Conservation (phyloP, 768 basidiomycete genomes). For the Fomitopsis pulvina region DNA sequence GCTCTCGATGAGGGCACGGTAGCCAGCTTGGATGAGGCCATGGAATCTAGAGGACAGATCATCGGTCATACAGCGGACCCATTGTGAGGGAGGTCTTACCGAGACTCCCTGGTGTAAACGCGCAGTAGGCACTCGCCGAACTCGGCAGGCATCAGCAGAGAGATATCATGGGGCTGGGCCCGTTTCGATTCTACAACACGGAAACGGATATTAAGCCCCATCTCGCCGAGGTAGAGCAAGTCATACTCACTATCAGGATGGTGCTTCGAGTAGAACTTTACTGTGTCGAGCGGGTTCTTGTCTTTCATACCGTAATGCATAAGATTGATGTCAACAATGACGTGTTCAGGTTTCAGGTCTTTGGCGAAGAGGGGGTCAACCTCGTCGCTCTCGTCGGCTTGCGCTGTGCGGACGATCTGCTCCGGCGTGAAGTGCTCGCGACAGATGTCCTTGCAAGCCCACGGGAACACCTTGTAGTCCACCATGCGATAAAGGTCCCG, state of each 20-base stretch:
- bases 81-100: slow-evolving; percentile 20
- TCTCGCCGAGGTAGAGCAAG: background rate
- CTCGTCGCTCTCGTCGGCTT: slow-evolving; percentile 11
- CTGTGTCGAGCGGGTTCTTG: slow-evolving; percentile 58
- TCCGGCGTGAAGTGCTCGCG: slow-evolving; percentile 28
- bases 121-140: slow-evolving; percentile 69
- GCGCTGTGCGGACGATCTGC: slow-evolving; percentile 27
- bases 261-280: slow-evolving; percentile 71
- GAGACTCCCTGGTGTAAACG: slow-evolving; percentile 59
- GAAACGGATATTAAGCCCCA: background rate
- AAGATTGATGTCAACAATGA: slow-evolving; percentile 56
- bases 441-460: slow-evolving; percentile 23
- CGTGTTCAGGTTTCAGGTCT: slow-evolving; percentile 37
- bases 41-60: slow-evolving; percentile 31
- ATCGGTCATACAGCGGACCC: background rate
- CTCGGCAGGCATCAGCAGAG: slow-evolving; percentile 52
- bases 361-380: slow-evolving; percentile 21
- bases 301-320: slow-evolving; percentile 78
- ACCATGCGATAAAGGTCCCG: slow-evolving; percentile 69
- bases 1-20: slow-evolving; percentile 36
- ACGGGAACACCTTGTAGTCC: slow-evolving; percentile 50
- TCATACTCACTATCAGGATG: slow-evolving; percentile 42
- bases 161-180: slow-evolving; percentile 53
- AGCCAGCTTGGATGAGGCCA: slow-evolving; percentile 64
- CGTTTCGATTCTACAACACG: slow-evolving; percentile 26